Conservation (phyloP, 1,284 basidiomycete species). For the Boletus smithii region DNA sequence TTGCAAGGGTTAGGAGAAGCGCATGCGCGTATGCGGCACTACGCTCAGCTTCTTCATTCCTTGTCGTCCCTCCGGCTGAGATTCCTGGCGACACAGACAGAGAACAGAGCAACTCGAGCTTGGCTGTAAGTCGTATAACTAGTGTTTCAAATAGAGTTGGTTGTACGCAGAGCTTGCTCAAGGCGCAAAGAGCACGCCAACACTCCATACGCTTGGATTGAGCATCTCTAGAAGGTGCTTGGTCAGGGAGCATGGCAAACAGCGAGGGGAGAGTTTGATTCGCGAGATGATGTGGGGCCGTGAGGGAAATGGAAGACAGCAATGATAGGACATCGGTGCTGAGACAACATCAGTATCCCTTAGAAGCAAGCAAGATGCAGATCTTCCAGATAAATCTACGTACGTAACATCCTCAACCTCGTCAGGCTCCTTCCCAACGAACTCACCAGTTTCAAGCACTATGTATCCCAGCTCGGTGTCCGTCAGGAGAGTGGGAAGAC, state of each 20-base stretch:
- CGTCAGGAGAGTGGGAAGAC: conserved; percentile 59
- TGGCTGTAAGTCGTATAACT: conserved; percentile 75
- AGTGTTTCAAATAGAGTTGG: conserved; percentile 83
- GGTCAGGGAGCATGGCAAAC: conserved; percentile 70
- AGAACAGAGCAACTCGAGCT: conserved; percentile 72
- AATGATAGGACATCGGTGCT: conserved; percentile 71
- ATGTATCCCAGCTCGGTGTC: conserved; percentile 77
- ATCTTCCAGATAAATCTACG: conserved; percentile 1
- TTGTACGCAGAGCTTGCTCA: conserved; percentile 74
- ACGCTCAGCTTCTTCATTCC: conserved; percentile 34
- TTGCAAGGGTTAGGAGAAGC: conserved; percentile 67
- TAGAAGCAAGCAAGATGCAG: background rate
- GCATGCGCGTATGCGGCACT: conserved; percentile 79
- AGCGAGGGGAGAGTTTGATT: conserved; percentile 79
- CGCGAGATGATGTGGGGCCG: conserved; percentile 65
- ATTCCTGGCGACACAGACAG: conserved; percentile 21
- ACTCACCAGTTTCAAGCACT: conserved; percentile 73
- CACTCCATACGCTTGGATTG: conserved; percentile 55
- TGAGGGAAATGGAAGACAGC: conserved; percentile 63
- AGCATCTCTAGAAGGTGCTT: conserved; percentile 57
- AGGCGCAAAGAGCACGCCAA: conserved; percentile 68
- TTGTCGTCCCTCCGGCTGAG: conserved; percentile 7
- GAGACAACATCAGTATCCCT: conserved; percentile 7
- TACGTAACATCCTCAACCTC: conserved; percentile 60
- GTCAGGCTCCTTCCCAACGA: conserved; percentile 56